Evolutionary conservation across 1,284 basidiomycete species (phyloP).

Genomic region (Cutaneotrichosporon curvatum): DNA sequence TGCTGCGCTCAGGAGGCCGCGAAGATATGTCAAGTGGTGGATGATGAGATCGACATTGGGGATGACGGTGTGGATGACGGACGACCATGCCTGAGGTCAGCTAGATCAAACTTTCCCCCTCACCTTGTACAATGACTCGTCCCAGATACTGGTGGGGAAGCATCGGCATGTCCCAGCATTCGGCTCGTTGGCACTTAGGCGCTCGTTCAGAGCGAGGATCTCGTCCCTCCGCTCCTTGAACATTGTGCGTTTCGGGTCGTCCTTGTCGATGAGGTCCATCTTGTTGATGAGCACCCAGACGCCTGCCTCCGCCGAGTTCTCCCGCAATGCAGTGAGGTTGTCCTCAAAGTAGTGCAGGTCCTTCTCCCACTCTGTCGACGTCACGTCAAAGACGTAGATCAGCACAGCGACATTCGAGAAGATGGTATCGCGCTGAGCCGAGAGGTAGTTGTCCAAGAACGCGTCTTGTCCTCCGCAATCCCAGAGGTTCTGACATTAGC

Average conservation of each 20-base stretch:
- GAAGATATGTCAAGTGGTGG: conserved; percentile 75
- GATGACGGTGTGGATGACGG: conserved; percentile 91
- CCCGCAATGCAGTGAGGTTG: conserved; percentile 69
- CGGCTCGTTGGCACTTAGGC: conserved; percentile 40
- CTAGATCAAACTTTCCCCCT: conserved; percentile 19
- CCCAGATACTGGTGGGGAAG: conserved; percentile 96
- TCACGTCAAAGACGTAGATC: conserved; percentile 97
- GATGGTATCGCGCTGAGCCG: conserved; percentile 79
- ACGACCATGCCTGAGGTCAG: conserved; percentile 78
- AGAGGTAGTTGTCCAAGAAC: conserved; percentile 94
- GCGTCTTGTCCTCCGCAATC: conserved; percentile 97
- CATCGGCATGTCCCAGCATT: conserved; percentile 29
- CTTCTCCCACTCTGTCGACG: conserved; percentile 55
- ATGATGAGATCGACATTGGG: conserved; percentile 87
- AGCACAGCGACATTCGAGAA: conserved; percentile 94
- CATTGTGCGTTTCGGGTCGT: conserved; percentile 52
- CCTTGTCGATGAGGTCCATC: conserved; percentile 68
- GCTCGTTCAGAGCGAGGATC: conserved; percentile 56
- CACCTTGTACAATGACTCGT: conserved; percentile 94
- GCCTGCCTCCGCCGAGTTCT: conserved; percentile 58
- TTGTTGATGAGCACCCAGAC: conserved; percentile 94
- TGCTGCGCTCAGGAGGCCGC: conserved; percentile 74
- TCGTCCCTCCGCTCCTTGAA: conserved; percentile 65
- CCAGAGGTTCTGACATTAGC: conserved; percentile 65
- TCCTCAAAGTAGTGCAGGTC: conserved; percentile 83